phyloP scores from a whole-genome alignment of 345 rosid species.

The Melaleuca quinquenervia region DNA sequence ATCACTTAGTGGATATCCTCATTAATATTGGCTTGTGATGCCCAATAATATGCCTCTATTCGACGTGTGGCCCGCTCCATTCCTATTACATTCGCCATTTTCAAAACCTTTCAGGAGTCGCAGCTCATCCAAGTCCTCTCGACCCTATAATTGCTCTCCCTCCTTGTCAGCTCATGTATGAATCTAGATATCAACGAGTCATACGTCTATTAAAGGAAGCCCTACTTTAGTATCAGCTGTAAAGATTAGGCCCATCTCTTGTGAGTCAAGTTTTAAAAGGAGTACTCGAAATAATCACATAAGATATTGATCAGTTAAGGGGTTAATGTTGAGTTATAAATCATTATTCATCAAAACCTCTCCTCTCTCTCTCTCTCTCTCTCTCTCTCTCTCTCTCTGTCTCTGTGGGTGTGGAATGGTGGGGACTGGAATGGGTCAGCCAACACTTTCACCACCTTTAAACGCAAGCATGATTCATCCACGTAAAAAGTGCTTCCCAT shows the following conservation, averaged over 20 bases:
- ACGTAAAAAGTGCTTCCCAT: background rate
- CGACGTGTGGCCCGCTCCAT: background rate
- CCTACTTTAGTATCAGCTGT: background rate
- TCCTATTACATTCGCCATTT: background rate
- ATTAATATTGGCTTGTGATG: background rate
- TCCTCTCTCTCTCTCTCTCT: background rate
- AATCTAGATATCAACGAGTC: background rate
- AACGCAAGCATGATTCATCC: constrained; percentile 27
- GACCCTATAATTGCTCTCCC: background rate
- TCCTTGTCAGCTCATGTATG: background rate
- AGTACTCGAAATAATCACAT: background rate
- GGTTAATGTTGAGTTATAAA: background rate
- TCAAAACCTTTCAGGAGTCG: background rate
- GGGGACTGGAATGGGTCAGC: constrained; percentile 16
- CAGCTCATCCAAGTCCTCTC: background rate
- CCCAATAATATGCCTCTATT: background rate
- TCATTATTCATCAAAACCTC: background rate
- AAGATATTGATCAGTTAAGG: background rate
- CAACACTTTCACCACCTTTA: constrained; percentile 13
- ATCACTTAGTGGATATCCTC: background rate
- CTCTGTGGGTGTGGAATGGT: background rate
- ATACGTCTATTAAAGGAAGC: background rate
- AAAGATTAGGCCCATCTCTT: background rate
- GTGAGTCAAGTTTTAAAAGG: background rate
- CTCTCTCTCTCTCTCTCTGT: background rate